Conservation (phyloP, 805 yeast species). For the Hanseniaspora lindneri region DNA sequence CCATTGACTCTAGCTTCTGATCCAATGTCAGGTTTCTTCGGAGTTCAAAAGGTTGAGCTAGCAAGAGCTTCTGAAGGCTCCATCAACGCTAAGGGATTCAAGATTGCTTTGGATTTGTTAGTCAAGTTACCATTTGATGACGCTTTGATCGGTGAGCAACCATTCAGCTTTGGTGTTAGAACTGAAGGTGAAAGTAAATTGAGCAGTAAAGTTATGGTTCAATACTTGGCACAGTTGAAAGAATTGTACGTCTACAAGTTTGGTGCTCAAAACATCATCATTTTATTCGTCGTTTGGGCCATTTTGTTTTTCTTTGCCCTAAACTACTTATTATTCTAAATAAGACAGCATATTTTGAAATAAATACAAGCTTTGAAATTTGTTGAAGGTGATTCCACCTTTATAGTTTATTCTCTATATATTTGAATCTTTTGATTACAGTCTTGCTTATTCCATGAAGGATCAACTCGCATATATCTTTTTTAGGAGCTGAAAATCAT, state of each 20-base stretch:
- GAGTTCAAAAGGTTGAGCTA: slow-evolving; percentile 37
- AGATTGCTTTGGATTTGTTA: slow-evolving; percentile 38
- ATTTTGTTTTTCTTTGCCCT: slow-evolving; percentile 27
- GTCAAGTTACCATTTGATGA: slow-evolving; percentile 38
- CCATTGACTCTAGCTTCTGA: slow-evolving; percentile 42
- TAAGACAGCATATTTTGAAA: not conserved
- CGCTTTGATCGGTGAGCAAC: slow-evolving; percentile 35
- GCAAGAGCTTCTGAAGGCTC: slow-evolving; percentile 27
- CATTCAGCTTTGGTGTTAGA: slow-evolving; percentile 43
- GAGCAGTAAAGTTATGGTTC: slow-evolving; percentile 39
- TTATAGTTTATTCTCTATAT: no score
- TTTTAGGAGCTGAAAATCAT: no score
- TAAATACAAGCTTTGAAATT: no score
- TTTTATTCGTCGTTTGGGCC: slow-evolving; percentile 27
- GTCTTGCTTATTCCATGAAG: no score
- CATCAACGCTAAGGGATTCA: slow-evolving; percentile 37
- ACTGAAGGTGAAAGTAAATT: slow-evolving; percentile 43
- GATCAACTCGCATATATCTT: no score
- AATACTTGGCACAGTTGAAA: slow-evolving; percentile 36
- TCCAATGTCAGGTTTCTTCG: slow-evolving; percentile 45
- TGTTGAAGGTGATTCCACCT: no score
- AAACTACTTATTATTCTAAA: slow-evolving; percentile 21
- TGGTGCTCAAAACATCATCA: slow-evolving; percentile 31
- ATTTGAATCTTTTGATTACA: no score
- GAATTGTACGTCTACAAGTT: slow-evolving; percentile 38